These are phyloP conservation scores for Barbarea vulgaris DNA, from an alignment of 345 rosid species.

Conservation along the genomic window DNA sequence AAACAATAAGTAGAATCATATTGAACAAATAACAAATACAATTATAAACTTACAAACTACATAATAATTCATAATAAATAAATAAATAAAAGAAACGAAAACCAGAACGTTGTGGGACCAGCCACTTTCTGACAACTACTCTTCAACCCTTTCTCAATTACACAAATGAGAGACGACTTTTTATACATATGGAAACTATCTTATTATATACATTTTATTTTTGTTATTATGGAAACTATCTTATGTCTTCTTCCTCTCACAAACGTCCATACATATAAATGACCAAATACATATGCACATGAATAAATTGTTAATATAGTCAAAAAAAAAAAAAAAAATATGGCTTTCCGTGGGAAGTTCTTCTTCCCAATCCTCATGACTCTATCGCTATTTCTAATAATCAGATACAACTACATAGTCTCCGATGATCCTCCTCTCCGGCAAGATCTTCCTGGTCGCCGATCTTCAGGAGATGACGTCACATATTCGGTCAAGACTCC, in stretches of 20 bases:
- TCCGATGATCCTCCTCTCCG: conserved; percentile 79
- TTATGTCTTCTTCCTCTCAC: not conserved
- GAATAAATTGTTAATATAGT: not conserved
- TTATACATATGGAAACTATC: not conserved
- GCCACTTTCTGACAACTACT: conserved; percentile 37
- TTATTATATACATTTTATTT: not conserved
- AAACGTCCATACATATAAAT: conserved; percentile 12
- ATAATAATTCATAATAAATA: not conserved
- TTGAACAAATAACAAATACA: not conserved
- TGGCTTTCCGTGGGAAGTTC: conserved; percentile 32
- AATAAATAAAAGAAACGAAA: not conserved
- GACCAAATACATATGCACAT: conserved; percentile 15
- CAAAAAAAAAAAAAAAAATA: not conserved
- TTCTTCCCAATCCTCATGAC: conserved; percentile 68
- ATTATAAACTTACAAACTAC: not conserved
- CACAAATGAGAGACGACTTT: conserved; percentile 39
- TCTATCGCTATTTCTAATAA: conserved; percentile 81
- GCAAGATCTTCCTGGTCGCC: conserved; percentile 77
- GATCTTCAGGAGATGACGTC: conserved; percentile 61
- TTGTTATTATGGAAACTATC: not conserved
- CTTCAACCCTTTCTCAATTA: not conserved
- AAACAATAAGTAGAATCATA: not conserved
- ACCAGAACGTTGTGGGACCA: conserved; percentile 41
- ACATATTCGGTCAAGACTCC: conserved; percentile 42
- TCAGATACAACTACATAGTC: conserved; percentile 79